Evolutionary conservation across 345 rosid species (phyloP).

Genomic region (Corchorus olitorius): DNA sequence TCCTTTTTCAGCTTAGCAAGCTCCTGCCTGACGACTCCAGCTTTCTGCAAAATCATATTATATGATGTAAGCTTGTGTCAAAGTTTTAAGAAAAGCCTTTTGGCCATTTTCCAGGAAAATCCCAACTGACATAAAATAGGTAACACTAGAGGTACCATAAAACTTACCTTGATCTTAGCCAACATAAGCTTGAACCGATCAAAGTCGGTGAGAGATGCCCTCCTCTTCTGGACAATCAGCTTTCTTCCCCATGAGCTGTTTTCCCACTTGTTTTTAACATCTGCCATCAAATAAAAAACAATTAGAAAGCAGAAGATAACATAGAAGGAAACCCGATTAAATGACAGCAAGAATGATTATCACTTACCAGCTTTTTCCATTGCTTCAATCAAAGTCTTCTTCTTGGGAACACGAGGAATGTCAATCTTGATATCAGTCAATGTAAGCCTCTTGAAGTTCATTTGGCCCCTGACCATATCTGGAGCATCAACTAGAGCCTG

Average conservation of each 20-base stretch:
- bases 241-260: conserved; percentile 89
- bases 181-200: conserved; percentile 88
- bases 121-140: not conserved
- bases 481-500: conserved; percentile 90
- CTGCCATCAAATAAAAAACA: conserved; percentile 32
- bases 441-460: conserved; percentile 79
- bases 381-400: conserved; percentile 71
- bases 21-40: conserved; percentile 62
- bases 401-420: conserved; percentile 75
- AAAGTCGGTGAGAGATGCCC: conserved; percentile 78
- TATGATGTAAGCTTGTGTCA: not conserved
- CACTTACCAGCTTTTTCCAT: conserved; percentile 84
- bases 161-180: conserved; percentile 84
- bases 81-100: not conserved
- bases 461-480: conserved; percentile 80
- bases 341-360: not conserved
- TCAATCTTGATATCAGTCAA: conserved; percentile 78
- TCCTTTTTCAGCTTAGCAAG: conserved; percentile 60
- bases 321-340: not conserved
- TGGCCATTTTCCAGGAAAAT: not conserved
- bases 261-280: conserved; percentile 88
- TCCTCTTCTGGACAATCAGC: conserved; percentile 71
- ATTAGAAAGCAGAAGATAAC: not conserved
- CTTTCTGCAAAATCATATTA: conserved; percentile 41
- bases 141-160: not conserved